Evolutionary conservation across 805 yeast species (phyloP), one percentile per base, ranked within the genome.

Genomic region (Kockiozyma suomiensis): DNA sequence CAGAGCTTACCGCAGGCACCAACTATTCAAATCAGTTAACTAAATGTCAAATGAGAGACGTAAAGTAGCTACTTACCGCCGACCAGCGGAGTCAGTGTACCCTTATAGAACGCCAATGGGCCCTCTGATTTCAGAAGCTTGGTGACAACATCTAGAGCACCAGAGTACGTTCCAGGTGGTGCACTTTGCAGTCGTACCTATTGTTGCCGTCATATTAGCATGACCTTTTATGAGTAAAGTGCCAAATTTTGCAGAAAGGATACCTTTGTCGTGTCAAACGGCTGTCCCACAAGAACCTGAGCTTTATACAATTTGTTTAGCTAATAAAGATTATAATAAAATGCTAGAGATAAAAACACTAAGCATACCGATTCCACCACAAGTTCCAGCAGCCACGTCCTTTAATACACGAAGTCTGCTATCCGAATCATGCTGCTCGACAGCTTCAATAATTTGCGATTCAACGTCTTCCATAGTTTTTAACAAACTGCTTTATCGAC

Each of bases 1-100:
- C n/a, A n/a, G n/a, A n/a, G n/a, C n/a, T n/a, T 55, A 60, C 68
- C 97, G 79, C 97, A 92, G 0, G 96, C 97, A 53, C 99, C 99
- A n/a, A 93, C 79, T 64, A 19, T 17, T 28, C 7, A 81, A 80
- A 13, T 4, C 42, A 80, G 78, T 69, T 78, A 75, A 21, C 81
- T 77, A 19, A 25, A 1, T 12, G 10, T 38, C 42, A 13, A 15
- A n/a, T 38, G 19, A n/a, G 4, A 80, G 80, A 61, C 77, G 79
- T 52, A 72, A 72, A 5, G 12, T 76, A 5, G 28, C 7, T 6
- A 49, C 68, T 3, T 43, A 65, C 68, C 90, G 12, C 99, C 99
- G 37, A 93, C 74, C 68, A 94, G 79, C 21, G 99, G 99, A 0
- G 97, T 92, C 68, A 91, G 70, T 0, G 97, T 91, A 37, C 99